Percentiles rank a stretch among this genome's conserved stretches.
Evolutionary conservation across 768 basidiomycete species (phyloP).

Genomic region (Mycena vulgaris): DNA sequence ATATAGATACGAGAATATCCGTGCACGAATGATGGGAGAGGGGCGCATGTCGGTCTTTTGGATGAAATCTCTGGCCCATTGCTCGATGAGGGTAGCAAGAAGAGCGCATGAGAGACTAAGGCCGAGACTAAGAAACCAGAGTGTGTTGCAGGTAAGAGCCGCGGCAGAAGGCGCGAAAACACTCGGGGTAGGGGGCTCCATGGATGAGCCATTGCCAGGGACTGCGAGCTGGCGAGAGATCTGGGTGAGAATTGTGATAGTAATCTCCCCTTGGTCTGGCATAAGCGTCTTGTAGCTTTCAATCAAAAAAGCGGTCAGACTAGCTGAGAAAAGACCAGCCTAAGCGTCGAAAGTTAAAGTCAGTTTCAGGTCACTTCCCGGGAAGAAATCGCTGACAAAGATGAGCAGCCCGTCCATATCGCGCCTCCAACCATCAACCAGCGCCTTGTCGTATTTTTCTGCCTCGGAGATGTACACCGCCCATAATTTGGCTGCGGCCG

Average conservation of each 20-base stretch:
- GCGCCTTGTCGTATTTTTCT: constrained; percentile 25
- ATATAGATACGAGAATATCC: no score
- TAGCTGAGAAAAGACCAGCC: constrained; percentile 31
- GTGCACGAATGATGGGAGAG: no score
- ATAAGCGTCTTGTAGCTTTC: constrained; percentile 19
- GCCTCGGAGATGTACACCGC: no score
- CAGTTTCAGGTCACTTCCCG: no score
- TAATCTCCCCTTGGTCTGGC: not conserved
- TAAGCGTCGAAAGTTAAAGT: not conserved
- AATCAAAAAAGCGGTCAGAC: constrained; percentile 22
- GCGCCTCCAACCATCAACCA: constrained; percentile 18
- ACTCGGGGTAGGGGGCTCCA: not conserved
- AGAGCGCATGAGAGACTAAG: no score
- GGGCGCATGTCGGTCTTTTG: no score
- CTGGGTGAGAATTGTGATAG: not conserved
- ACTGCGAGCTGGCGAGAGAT: not conserved
- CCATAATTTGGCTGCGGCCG: not conserved
- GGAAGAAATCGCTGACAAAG: no score
- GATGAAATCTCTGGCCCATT: no score
- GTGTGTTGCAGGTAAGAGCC: constrained; percentile 16
- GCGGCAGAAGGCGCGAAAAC: not conserved
- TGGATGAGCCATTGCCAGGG: not conserved
- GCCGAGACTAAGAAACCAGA: no score
- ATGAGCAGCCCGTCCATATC: constrained; percentile 25
- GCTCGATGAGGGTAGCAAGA: no score